Evolutionary conservation across 768 basidiomycete species (phyloP).

Genomic region (Lentinula lateritia): DNA sequence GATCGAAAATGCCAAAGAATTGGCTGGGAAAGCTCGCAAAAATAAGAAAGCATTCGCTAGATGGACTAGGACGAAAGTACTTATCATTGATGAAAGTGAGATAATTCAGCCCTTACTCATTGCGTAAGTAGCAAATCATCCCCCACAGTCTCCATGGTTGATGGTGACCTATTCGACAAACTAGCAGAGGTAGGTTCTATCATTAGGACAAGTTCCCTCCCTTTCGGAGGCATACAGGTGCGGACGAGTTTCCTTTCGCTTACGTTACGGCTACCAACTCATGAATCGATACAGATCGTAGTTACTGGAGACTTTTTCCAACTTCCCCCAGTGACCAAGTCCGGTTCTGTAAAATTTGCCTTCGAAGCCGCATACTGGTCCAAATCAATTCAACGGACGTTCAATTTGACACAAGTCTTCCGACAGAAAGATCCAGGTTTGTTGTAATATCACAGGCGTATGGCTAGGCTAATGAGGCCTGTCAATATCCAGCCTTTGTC

Average conservation of each 20-base stretch:
- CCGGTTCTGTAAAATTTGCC: constrained; percentile 68
- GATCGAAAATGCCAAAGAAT: constrained; percentile 51
- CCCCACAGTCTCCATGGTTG: constrained; percentile 91
- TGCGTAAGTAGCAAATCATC: neutral
- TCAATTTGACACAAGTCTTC: constrained; percentile 94
- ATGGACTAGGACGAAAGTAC: constrained; percentile 81
- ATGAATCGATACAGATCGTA: constrained; percentile 48
- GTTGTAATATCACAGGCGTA: constrained; percentile 15
- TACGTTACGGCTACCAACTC: neutral
- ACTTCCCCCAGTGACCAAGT: constrained; percentile 84
- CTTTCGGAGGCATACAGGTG: constrained; percentile 95
- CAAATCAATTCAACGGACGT: constrained; percentile 68
- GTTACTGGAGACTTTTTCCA: constrained; percentile 99
- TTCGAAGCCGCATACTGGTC: constrained; percentile 86
- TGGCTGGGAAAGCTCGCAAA: constrained; percentile 64
- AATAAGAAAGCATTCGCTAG: constrained; percentile 79
- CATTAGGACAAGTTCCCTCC: constrained; percentile 54
- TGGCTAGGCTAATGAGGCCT: neutral
- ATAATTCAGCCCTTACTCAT: neutral
- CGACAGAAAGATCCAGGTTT: constrained; percentile 86
- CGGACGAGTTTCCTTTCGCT: neutral
- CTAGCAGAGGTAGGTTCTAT: constrained; percentile 63
- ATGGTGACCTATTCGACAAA: constrained; percentile 91
- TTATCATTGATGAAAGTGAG: constrained; percentile 79
- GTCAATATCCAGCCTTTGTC: constrained; percentile 62